A percentile compares a stretch with the other conserved stretches of the same genome.
Conservation (phyloP, 208 protist genomes). For the Leishmania turanica region DNA sequence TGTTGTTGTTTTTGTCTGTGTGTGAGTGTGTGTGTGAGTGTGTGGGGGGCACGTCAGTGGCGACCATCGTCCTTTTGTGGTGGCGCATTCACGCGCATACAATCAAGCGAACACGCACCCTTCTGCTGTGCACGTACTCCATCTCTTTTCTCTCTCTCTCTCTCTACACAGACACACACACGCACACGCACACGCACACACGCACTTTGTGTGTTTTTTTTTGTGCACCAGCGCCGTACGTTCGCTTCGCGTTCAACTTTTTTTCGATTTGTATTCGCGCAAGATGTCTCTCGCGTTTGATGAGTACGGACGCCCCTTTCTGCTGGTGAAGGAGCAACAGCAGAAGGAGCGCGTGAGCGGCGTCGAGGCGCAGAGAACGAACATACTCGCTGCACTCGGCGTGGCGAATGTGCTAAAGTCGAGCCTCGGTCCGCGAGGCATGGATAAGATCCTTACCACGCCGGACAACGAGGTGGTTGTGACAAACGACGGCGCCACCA, state of each 20-base stretch:
- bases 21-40: neutral
- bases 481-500: constrained; percentile 99
- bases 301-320: constrained; percentile 99
- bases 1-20: neutral
- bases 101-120: neutral
- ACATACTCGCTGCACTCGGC: constrained; percentile 98
- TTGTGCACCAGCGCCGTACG: neutral
- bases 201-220: neutral
- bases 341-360: constrained; percentile 96
- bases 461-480: constrained; percentile 99
- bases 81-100: neutral
- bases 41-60: neutral
- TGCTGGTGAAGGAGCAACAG: constrained; percentile 98
- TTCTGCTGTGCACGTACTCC: neutral
- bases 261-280: neutral
- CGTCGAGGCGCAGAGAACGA: constrained; percentile 98
- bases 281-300: constrained; percentile 96
- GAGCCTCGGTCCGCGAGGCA: constrained; percentile 98
- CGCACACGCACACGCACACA: neutral
- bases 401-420: constrained; percentile 97
- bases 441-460: constrained; percentile 99
- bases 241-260: neutral
- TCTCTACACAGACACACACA: neutral
- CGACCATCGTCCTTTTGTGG: neutral
- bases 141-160: neutral